Evolutionary conservation across 2,329 filamentous ascomycete species (phyloP).

Genomic region (Pestalotiopsis sp.): DNA sequence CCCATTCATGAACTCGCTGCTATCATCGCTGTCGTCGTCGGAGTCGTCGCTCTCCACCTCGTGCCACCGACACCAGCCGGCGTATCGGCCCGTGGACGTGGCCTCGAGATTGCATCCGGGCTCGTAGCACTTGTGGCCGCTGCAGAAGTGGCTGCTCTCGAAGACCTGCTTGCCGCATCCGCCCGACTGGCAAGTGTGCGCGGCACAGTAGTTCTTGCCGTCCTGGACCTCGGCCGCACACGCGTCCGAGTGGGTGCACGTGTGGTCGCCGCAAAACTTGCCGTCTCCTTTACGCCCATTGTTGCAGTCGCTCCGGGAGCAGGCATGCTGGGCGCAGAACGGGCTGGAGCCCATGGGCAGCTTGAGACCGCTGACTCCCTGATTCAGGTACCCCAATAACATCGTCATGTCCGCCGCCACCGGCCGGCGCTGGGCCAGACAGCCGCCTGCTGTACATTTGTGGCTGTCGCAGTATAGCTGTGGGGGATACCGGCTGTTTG

Average conservation of each 20-base stretch:
- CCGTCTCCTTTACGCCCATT: not conserved
- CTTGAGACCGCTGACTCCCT: not conserved
- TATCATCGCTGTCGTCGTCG: not conserved
- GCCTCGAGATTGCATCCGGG: not conserved
- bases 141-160: not conserved
- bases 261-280: not conserved
- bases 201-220: not conserved
- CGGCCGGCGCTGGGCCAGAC: not conserved
- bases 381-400: not conserved
- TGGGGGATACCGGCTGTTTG: not conserved
- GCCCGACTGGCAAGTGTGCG: not conserved
- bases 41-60: not conserved
- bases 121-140: not conserved
- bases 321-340: not conserved
- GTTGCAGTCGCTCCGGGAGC: not conserved
- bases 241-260: not conserved
- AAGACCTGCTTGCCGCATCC: not conserved
- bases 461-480: not conserved
- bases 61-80: not conserved
- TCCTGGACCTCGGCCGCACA: not conserved
- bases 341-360: not conserved
- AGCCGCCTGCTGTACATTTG: not conserved
- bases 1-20: not conserved
- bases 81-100: not conserved
- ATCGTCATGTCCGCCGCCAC: not conserved